These are phyloP conservation scores for Akanthomyces lecanii DNA, from an alignment of 2,329 filamentous ascomycete species.

Conservation along the genomic window DNA sequence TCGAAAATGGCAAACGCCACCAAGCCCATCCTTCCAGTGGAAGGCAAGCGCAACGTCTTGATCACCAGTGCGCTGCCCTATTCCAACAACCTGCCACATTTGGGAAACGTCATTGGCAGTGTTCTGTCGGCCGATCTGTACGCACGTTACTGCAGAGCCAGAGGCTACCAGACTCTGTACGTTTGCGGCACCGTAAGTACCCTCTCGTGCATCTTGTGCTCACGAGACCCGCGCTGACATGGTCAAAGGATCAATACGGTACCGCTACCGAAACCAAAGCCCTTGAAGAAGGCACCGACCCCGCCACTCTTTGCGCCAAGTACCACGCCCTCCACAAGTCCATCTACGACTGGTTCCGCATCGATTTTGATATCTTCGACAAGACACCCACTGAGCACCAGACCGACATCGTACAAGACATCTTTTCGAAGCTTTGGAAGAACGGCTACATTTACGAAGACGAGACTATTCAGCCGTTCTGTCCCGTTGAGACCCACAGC, in stretches of 20 bases:
- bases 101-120: constrained; percentile 84
- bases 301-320: constrained; percentile 82
- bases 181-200: constrained; percentile 62
- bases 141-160: constrained; percentile 73
- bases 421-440: constrained; percentile 81
- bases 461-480: constrained; percentile 85
- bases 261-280: constrained; percentile 96
- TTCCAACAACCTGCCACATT: constrained; percentile 69
- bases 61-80: constrained; percentile 92
- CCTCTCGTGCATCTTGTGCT: neutral
- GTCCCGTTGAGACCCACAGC: constrained; percentile 60
- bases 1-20: constrained; percentile 15
- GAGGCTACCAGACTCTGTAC: constrained; percentile 75
- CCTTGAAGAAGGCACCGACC: constrained; percentile 78
- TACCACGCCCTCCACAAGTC: constrained; percentile 87
- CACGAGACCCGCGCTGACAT: neutral
- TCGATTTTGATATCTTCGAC: constrained; percentile 91
- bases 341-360: constrained; percentile 94
- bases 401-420: constrained; percentile 87
- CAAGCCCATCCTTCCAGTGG: constrained; percentile 55
- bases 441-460: constrained; percentile 87
- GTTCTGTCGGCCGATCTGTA: constrained; percentile 89
- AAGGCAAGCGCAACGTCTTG: constrained; percentile 80
- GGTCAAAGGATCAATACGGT: constrained; percentile 75
- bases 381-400: constrained; percentile 85